These are phyloP conservation scores for Theobroma grandiflorum DNA, from an alignment of 441 rosid species.

Conservation along the genomic window DNA sequence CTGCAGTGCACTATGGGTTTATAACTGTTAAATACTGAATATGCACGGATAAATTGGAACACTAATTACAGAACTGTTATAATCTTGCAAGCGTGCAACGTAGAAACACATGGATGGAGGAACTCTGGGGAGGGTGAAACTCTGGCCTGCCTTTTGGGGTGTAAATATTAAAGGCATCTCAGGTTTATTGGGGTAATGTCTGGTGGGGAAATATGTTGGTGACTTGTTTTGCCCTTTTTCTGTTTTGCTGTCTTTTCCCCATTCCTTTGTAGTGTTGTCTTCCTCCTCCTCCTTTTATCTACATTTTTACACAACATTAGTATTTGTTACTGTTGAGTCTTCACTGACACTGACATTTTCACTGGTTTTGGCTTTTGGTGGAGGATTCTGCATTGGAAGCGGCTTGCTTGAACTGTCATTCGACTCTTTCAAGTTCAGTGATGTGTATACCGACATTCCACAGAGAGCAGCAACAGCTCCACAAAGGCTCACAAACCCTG, in stretches of 20 bases:
- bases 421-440: conserved; percentile 58
- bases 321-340: conserved; percentile 13
- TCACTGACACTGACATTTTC: conserved; percentile 29
- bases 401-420: conserved; percentile 39
- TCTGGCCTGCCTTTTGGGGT: conserved; percentile 58
- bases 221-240: conserved; percentile 31
- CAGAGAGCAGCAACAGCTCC: conserved; percentile 78
- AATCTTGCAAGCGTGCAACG: conserved; percentile 22
- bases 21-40: conserved; percentile 32
- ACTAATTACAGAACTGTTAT: conserved; percentile 49
- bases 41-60: conserved; percentile 60
- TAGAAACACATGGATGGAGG: conserved; percentile 29
- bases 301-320: conserved; percentile 29
- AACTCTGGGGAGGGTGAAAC: conserved; percentile 27
- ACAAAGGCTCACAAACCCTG: conserved; percentile 75
- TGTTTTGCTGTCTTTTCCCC: background rate
- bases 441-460: conserved; percentile 85
- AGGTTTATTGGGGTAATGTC: conserved; percentile 41
- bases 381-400: conserved; percentile 38
- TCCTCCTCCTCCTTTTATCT: background rate
- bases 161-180: conserved; percentile 66
- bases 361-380: conserved; percentile 41
- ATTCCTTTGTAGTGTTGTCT: background rate
- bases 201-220: conserved; percentile 37
- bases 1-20: no score